phyloP scores from a whole-genome alignment of 1,284 basidiomycete genomes.

The Trichosporon coremiiforme region DNA sequence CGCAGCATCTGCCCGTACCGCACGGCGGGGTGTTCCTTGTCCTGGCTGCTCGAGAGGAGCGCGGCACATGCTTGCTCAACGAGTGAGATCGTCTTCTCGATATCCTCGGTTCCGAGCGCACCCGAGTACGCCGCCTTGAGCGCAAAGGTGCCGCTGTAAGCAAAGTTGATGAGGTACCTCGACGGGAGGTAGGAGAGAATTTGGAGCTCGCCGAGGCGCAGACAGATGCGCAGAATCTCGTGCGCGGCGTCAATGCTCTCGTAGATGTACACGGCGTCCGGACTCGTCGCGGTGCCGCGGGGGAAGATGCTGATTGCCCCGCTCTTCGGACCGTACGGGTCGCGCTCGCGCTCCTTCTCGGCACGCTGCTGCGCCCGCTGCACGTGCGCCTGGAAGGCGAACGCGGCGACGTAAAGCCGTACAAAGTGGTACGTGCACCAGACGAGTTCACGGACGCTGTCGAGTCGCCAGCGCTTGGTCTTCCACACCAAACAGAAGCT shows the following conservation, averaged over 20 bases:
- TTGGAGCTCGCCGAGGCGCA: slow-evolving; percentile 49
- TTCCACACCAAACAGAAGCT: slow-evolving; percentile 46
- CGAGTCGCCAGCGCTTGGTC: slow-evolving; percentile 46
- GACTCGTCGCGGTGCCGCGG: slow-evolving; percentile 51
- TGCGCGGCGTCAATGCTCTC: slow-evolving; percentile 55
- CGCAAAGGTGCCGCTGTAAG: slow-evolving; percentile 52
- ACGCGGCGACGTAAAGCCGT: slow-evolving; percentile 56
- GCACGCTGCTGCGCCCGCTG: slow-evolving; percentile 52
- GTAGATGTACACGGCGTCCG: slow-evolving; percentile 55
- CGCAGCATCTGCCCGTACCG: slow-evolving; percentile 54
- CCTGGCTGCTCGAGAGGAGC: slow-evolving; percentile 44
- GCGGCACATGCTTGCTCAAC: slow-evolving; percentile 49
- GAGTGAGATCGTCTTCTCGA: slow-evolving; percentile 45
- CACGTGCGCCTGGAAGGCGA: slow-evolving; percentile 58
- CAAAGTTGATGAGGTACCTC: slow-evolving; percentile 53
- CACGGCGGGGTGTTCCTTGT: slow-evolving; percentile 52
- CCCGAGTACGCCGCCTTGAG: slow-evolving; percentile 52
- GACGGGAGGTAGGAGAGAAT: slow-evolving; percentile 51
- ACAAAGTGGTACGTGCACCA: slow-evolving; percentile 56
- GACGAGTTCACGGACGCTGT: slow-evolving; percentile 45
- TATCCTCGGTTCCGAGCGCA: slow-evolving; percentile 41
- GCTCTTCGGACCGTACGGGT: slow-evolving; percentile 1
- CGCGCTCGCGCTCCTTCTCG: slow-evolving; percentile 38
- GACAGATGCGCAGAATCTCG: slow-evolving; percentile 52
- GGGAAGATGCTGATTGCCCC: slow-evolving; percentile 37